Evolutionary conservation across 2,329 filamentous ascomycete genomes (phyloP).

Genomic region (Exophiala phaeomuriformis): DNA sequence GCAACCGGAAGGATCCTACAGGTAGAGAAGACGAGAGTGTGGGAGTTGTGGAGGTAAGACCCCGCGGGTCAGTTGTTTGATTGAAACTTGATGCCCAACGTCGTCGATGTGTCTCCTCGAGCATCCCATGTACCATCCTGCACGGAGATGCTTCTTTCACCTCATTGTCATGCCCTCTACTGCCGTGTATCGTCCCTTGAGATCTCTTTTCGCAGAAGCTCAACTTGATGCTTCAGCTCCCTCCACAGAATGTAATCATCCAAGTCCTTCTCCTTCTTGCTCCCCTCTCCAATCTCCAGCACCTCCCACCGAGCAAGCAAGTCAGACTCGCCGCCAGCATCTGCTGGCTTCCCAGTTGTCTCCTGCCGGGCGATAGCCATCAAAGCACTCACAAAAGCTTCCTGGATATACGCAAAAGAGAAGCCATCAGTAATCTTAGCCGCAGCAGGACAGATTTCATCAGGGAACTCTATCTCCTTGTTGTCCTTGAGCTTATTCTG

Average conservation of each 20-base stretch:
- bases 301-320: conserved; percentile 14
- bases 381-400: conserved; percentile 38
- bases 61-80: too few relatives aligned
- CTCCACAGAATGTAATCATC: conserved; percentile 37
- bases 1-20: too few relatives aligned
- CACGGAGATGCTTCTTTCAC: neutral
- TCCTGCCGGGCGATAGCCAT: conserved; percentile 30
- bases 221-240: conserved; percentile 39
- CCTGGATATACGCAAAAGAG: conserved; percentile 43
- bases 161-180: neutral
- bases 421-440: conserved; percentile 40
- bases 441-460: conserved; percentile 35
- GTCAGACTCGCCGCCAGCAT: neutral
- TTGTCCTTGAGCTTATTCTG: conserved; percentile 28
- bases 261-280: conserved; percentile 28
- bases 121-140: too few relatives aligned
- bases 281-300: conserved; percentile 10
- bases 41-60: too few relatives aligned
- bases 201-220: conserved; percentile 38
- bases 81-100: too few relatives aligned
- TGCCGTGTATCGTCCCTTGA: conserved; percentile 10
- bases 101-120: too few relatives aligned
- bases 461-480: conserved; percentile 35
- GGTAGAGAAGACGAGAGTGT: too few relatives aligned
- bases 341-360: neutral